A percentile compares a stretch with the other conserved stretches of the same genome.
These are phyloP conservation scores for Silene noctiflora DNA, from an alignment of 179 eudicot species.

Conservation along the genomic window DNA sequence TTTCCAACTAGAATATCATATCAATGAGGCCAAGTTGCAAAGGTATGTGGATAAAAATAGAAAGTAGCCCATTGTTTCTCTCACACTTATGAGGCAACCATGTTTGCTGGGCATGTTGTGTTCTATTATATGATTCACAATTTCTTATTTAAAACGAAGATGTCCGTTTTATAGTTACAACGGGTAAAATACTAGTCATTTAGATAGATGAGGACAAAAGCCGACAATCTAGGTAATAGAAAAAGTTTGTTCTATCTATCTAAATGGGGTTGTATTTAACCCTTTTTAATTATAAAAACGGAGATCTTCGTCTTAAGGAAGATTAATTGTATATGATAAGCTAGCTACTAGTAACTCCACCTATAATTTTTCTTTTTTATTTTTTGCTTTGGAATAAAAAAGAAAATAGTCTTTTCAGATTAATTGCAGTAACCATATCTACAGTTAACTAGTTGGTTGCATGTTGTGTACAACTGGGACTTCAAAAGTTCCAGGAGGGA, in stretches of 20 bases:
- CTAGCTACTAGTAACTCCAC: background rate
- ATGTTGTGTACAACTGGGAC: constrained; percentile 7
- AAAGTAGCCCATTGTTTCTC: constrained; percentile 18
- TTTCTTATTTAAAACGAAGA: too few species aligned
- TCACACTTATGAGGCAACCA: constrained; percentile 18
- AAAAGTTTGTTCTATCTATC: too few species aligned
- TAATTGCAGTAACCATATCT: constrained; percentile 1
- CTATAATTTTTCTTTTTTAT: constrained; percentile 6
- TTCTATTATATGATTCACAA: constrained; percentile 19
- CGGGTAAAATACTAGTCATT: too few species aligned
- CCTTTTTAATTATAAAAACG: too few species aligned
- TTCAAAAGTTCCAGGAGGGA: constrained; percentile 11
- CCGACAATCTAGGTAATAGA: too few species aligned
- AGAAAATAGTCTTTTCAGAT: constrained; percentile 5
- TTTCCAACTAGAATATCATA: constrained; percentile 23
- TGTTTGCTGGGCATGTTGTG: constrained; percentile 26
- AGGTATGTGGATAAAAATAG: constrained; percentile 16
- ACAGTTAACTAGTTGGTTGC: constrained; percentile 7
- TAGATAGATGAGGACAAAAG: too few species aligned
- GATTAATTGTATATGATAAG: background rate
- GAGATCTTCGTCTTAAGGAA: background rate
- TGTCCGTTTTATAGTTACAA: too few species aligned
- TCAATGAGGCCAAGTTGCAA: constrained; percentile 26
- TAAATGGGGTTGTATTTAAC: too few species aligned
- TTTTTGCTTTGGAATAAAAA: constrained; percentile 8